Evolutionary conservation across 306 rosid genomes (phyloP), one percentile per base, ranked within the genome.

Genomic region (Quercus wislizeni): DNA sequence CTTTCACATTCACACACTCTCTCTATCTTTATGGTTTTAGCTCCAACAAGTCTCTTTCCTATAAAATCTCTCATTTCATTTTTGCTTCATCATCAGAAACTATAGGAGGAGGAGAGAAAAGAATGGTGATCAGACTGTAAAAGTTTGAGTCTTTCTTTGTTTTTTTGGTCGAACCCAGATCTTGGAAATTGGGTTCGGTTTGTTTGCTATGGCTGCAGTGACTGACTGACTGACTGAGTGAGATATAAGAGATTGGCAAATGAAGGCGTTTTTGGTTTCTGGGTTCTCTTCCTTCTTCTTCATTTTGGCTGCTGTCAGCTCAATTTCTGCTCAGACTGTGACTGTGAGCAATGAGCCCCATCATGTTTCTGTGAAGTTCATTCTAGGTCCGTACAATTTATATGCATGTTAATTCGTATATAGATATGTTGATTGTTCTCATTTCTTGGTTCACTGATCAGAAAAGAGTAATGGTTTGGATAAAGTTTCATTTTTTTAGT

Each of bases 301-400:
- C 41, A 13, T 71, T 18, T 79, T 86, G 76, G 75, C 75, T 33
- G 85, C 75, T 84, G 59, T 83, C 30, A 82, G 85, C 89, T 87
- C 87, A 18, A 81, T 88, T 81, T 90, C 92, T 73, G 93, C 93
- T 76, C 75, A 58, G 4, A 58, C 54, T 10, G 54, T 41, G 46
- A 41, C 87, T 76, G 70, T 41, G 46, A 41, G 71, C 10, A 61
- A 80, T 84, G 92, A 83, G 71, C 75, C 73, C 30, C 27, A 57
- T 35, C 19, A 54, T 18, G 82, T 82, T 76, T 69, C 62, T 41
- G 65, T 78, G 15, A 89, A 85, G 55, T 80, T 87, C 71, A 73
- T 84, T 59, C 63, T 87, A 85, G 99, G 99, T 93, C 65, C 49
- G 94, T 67, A 55, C 38, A 21, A 55, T 52, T 59, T 25, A 1